These are phyloP conservation scores for Pseudopyrenochaeta lycopersici DNA, from an alignment of 2,329 filamentous ascomycete genomes.

Conservation along the genomic window DNA sequence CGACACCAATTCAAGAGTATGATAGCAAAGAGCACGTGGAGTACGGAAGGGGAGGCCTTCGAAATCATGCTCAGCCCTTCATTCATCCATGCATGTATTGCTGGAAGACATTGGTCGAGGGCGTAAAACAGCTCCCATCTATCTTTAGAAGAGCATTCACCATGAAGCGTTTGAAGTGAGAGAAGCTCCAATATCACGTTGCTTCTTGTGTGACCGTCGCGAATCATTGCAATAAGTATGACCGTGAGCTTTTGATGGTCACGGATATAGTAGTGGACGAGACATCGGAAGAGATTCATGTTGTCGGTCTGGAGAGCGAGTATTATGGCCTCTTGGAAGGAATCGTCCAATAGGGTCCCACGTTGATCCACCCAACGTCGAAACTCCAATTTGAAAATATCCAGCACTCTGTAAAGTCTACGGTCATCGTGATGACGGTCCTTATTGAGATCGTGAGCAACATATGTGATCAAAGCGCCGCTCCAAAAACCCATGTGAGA, in stretches of 20 bases:
- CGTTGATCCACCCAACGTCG: background rate
- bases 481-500: background rate
- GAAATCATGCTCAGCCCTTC: too few species aligned
- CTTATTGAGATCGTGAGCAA: background rate
- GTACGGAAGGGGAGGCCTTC: too few species aligned
- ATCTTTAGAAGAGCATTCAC: background rate
- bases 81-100: too few species aligned
- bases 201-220: background rate
- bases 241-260: background rate
- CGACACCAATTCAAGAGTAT: too few species aligned
- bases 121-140: too few species aligned
- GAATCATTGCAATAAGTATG: background rate
- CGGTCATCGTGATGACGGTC: background rate
- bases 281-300: background rate
- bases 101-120: too few species aligned
- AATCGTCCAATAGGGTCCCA: background rate
- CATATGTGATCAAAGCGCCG: background rate
- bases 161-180: background rate
- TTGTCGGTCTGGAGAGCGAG: background rate
- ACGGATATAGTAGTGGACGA: background rate
- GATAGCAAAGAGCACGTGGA: too few species aligned
- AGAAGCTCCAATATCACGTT: background rate
- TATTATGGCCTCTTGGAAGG: background rate
- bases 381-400: background rate
- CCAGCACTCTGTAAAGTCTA: background rate